These are phyloP conservation scores for Nannochloris sp. DNA, from an alignment of 139 green algal genomes.

Conservation along the genomic window DNA sequence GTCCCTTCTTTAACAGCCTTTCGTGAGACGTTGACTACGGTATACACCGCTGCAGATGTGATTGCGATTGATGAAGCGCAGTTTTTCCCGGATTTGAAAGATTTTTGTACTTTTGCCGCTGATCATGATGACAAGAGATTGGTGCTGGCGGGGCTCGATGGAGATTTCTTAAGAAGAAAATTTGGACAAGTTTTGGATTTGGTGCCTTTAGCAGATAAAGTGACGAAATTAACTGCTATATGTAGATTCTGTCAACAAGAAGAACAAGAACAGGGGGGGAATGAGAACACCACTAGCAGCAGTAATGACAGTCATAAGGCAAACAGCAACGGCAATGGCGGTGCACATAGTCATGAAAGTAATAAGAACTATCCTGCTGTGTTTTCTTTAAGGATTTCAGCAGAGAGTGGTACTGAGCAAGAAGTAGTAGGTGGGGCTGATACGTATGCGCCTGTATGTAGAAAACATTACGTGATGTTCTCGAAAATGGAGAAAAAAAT, in stretches of 20 bases:
- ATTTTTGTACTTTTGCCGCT: constrained; percentile 52
- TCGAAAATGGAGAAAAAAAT: neutral
- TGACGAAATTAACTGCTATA: constrained; percentile 59
- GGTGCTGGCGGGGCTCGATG: constrained; percentile 61
- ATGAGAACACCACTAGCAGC: constrained; percentile 1
- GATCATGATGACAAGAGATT: constrained; percentile 59
- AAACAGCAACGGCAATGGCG: neutral
- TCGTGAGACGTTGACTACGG: neutral
- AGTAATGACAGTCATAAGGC: no score
- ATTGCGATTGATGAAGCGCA: constrained; percentile 84
- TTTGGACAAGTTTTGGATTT: constrained; percentile 68
- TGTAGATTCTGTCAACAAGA: constrained; percentile 55
- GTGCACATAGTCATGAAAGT: neutral
- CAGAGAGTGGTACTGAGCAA: constrained; percentile 25
- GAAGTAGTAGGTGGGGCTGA: constrained; percentile 75
- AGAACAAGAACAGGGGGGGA: constrained; percentile 26
- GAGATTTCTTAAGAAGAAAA: constrained; percentile 55
- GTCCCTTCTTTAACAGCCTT: constrained; percentile 17
- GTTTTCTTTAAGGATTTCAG: constrained; percentile 74
- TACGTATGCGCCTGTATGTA: constrained; percentile 71
- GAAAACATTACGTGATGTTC: constrained; percentile 56
- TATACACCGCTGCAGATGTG: constrained; percentile 17
- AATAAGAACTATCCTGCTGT: constrained; percentile 14
- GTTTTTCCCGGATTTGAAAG: constrained; percentile 67
- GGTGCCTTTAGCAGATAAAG: constrained; percentile 63